Evolutionary conservation across 2,329 filamentous ascomycete genomes (phyloP).

Genomic region (Pestalotiopsis sp.): DNA sequence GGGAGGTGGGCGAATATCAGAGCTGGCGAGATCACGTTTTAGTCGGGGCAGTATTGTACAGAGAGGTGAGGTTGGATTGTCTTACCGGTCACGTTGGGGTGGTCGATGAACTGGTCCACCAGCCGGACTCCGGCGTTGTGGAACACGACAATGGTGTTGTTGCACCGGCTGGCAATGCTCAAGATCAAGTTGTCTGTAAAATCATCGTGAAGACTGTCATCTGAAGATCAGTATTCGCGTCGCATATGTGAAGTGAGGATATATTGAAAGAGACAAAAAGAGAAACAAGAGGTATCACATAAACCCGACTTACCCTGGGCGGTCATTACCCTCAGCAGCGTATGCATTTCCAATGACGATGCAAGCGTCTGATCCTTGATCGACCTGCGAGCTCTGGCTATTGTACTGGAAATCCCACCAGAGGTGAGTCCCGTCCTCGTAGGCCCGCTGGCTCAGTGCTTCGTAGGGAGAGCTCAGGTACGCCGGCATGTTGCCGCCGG

Average conservation of each 20-base stretch:
- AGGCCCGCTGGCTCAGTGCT: slow-evolving; percentile 43
- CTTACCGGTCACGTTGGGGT: slow-evolving; percentile 65
- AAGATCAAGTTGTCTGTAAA: slow-evolving; percentile 52
- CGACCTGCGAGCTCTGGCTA: slow-evolving; percentile 38
- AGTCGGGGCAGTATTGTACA: not conserved
- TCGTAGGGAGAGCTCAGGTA: slow-evolving; percentile 41
- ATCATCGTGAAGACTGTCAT: slow-evolving; percentile 57
- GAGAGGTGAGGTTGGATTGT: not conserved
- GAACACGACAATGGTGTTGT: slow-evolving; percentile 66
- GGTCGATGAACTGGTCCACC: slow-evolving; percentile 60
- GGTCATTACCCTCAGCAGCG: slow-evolving; percentile 65
- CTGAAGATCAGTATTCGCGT: not conserved
- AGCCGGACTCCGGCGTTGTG: slow-evolving; percentile 64
- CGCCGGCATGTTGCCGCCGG: slow-evolving; percentile 37
- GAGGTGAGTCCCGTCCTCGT: slow-evolving; percentile 46
- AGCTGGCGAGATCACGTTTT: not conserved
- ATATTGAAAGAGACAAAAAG: no score
- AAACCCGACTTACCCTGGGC: slow-evolving; percentile 35
- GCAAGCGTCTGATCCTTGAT: slow-evolving; percentile 57
- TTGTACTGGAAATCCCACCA: slow-evolving; percentile 48
- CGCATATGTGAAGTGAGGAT: not conserved
- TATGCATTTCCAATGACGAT: slow-evolving; percentile 60
- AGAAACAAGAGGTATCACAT: not conserved
- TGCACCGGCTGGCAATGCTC: slow-evolving; percentile 52
- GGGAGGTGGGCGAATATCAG: slow-evolving; percentile 59